Evolutionary conservation across 208 protist genomes (phyloP).

Genomic region (Novymonas esmeraldas): DNA sequence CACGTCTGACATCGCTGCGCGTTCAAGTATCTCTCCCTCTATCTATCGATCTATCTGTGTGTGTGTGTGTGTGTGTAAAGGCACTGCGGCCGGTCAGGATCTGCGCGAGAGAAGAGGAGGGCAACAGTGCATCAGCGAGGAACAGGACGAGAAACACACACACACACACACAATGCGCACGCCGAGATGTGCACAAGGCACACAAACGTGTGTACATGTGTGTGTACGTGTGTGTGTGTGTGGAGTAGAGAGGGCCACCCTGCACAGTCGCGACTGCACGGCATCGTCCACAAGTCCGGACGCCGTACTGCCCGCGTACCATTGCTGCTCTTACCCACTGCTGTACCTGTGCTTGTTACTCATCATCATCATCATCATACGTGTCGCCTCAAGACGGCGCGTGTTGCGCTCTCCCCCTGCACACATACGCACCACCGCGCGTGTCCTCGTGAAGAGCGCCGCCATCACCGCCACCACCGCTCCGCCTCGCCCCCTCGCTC

Average conservation of each 20-base stretch:
- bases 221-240: background rate
- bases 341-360: no score
- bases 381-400: no score
- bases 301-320: no score
- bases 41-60: background rate
- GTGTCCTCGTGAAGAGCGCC: no score
- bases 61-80: background rate
- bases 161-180: background rate
- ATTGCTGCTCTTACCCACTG: no score
- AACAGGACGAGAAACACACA: background rate
- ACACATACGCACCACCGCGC: no score
- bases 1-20: conserved; percentile 1
- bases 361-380: no score
- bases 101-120: background rate
- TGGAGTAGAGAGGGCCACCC: background rate
- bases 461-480: no score
- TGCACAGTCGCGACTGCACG: no score
- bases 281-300: no score
- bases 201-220: background rate
- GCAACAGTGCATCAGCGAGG: background rate
- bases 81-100: background rate
- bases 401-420: no score
- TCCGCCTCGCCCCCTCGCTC: no score
- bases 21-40: background rate
- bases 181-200: background rate